These are phyloP conservation scores for Metschnikowia anglica DNA, from an alignment of 805 yeast genomes.

Conservation along the genomic window DNA sequence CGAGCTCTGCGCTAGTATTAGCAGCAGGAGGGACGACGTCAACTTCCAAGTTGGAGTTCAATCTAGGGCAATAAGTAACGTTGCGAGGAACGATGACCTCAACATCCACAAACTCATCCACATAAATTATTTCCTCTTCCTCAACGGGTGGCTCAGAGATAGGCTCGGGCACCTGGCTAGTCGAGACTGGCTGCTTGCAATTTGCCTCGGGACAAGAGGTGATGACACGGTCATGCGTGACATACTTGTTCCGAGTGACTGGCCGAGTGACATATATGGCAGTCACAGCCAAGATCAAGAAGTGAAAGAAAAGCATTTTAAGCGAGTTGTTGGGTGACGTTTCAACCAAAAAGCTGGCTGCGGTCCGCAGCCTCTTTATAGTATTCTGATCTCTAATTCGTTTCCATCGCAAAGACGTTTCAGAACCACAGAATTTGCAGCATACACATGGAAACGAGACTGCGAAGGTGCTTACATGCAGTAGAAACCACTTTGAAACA, in stretches of 20 bases:
- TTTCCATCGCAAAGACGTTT: conserved; percentile 3
- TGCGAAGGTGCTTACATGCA: conserved; percentile 1
- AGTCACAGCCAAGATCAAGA: conserved; percentile 5
- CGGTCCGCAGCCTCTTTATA: conserved; percentile 7
- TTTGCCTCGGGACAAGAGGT: no score
- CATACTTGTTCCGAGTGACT: no score
- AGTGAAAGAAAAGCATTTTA: conserved; percentile 9
- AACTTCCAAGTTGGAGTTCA: conserved; percentile 8
- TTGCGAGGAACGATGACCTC: background rate
- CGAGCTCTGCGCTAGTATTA: background rate
- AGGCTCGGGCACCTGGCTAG: no score
- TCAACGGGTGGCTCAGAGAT: no score
- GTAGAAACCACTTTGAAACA: background rate
- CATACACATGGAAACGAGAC: background rate
- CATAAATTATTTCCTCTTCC: no score
- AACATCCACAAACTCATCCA: no score
- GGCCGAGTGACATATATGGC: conserved; percentile 3
- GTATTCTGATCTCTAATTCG: background rate
- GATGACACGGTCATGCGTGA: no score
- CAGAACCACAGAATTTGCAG: background rate
- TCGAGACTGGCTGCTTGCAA: no score
- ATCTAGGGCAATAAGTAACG: conserved; percentile 9
- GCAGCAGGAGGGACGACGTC: background rate
- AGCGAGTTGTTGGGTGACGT: conserved; percentile 7
- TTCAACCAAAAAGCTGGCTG: conserved; percentile 1